Evolutionary conservation across 768 basidiomycete genomes (phyloP).

Genomic region (Russula emetica): DNA sequence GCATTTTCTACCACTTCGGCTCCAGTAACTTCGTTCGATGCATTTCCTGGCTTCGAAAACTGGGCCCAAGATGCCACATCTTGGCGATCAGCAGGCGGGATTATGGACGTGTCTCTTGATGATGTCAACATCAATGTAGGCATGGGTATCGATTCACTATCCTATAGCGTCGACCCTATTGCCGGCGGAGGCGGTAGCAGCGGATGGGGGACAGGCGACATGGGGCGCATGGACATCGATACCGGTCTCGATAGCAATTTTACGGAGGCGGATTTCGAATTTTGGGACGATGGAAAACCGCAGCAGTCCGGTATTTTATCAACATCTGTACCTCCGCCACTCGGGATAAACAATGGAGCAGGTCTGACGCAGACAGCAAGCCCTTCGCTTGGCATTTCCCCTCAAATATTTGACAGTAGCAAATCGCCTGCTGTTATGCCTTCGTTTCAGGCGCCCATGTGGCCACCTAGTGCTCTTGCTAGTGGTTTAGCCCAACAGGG

Average conservation of each 20-base stretch:
- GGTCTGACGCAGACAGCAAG: conserved; percentile 35
- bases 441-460: conserved; percentile 34
- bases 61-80: conserved; percentile 33
- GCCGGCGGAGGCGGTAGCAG: conserved; percentile 33
- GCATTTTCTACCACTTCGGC: conserved; percentile 26
- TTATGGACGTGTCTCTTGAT: conserved; percentile 23
- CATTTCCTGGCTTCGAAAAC: conserved; percentile 45
- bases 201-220: conserved; percentile 26
- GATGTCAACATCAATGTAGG: conserved; percentile 33
- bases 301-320: conserved; percentile 38
- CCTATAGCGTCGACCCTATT: conserved; percentile 44
- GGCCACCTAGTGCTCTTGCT: conserved; percentile 31
- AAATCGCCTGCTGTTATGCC: conserved; percentile 31
- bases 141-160: conserved; percentile 39
- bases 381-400: conserved; percentile 36
- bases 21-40: conserved; percentile 29
- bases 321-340: conserved; percentile 27
- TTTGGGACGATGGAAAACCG: conserved; percentile 54
- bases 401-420: conserved; percentile 34
- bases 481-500: conserved; percentile 18
- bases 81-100: conserved; percentile 23
- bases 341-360: conserved; percentile 22
- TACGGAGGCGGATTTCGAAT: conserved; percentile 87
- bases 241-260: conserved; percentile 41
- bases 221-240: conserved; percentile 33